These are phyloP conservation scores for Aureobasidium melanogenum DNA, from an alignment of 2,329 filamentous ascomycete species.

Conservation along the genomic window DNA sequence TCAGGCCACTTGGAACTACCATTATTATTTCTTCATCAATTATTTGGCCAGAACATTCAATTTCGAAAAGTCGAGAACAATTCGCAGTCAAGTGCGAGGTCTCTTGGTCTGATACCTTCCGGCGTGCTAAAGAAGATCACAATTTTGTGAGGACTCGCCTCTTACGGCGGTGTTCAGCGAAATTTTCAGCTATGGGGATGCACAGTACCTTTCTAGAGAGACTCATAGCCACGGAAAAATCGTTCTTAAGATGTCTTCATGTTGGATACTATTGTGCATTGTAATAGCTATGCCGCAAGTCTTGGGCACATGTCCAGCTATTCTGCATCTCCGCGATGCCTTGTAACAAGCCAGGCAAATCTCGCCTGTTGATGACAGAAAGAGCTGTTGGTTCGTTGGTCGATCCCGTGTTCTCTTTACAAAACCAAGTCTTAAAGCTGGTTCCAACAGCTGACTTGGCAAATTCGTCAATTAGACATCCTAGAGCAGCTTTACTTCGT, in stretches of 20 bases:
- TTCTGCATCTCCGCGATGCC: no score
- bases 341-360: not conserved
- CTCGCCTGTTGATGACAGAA: not conserved
- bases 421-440: not conserved
- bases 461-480: not conserved
- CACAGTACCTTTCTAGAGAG: no score
- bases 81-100: not conserved
- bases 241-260: no score
- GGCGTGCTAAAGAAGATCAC: no score
- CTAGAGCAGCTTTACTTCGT: not conserved
- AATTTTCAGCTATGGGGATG: no score
- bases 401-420: not conserved
- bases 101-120: no score
- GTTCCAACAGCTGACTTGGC: not conserved
- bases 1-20: not conserved
- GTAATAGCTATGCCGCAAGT: no score
- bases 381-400: not conserved
- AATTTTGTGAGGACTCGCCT: no score
- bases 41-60: not conserved
- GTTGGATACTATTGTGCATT: no score
- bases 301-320: not conserved
- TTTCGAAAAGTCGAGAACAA: not conserved
- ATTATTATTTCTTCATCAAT: not conserved
- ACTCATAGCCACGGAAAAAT: no score
- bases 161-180: no score